Evolutionary conservation across 78 protist species (phyloP), one percentile per base, ranked within the genome.

Genomic region (Dictyostelium brefeldianum): DNA sequence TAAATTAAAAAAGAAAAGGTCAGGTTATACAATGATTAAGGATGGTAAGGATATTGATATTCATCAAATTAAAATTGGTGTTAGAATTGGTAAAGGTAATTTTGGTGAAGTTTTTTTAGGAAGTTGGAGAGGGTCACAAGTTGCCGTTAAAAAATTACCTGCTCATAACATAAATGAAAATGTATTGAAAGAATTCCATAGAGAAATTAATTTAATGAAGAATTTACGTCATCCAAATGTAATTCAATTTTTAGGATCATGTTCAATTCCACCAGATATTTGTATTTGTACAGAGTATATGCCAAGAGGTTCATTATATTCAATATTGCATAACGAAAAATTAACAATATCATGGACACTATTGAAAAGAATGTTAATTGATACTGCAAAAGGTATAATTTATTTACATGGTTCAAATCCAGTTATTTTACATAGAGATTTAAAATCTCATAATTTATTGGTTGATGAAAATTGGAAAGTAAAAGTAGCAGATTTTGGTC

Each of bases 401-500:
- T 94, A 94, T 48, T 69, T 94, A 65, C 97, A 95, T 83, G 79
- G 64, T 11, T 90, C 90, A 6, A 80, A 73, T 47, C 97, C 97
- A 27, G 78, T 67, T 29, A 95, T 95, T 18, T 74, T 95, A 17
- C 97, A 95, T 57, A 54, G 97, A 31, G 94, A 95, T 46, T 90
- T 89, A 6, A 95, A 95, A 64, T 80, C 90, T n/a, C 97, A 90
- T 15, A 95, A 95, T 67, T 48, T 95, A 18, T 56, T 95, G 20
- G 97, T 95, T 25, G 95, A 89, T 4, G 95, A 89, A 12, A 36
- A 94, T 69, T 95, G 87, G 90, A 95, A 81, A 50, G 95, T 95
- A 12, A 95, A 95, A 65, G 97, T 90, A 4, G 82, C 81, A n/a
- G 96, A 94, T 53, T 94, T 94, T 81, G 96, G 96, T 47, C 47